Percentiles rank a stretch among this genome's conserved stretches.
phyloP scores from a whole-genome alignment of 1,284 basidiomycete species.

The Fomitopsis palustris region DNA sequence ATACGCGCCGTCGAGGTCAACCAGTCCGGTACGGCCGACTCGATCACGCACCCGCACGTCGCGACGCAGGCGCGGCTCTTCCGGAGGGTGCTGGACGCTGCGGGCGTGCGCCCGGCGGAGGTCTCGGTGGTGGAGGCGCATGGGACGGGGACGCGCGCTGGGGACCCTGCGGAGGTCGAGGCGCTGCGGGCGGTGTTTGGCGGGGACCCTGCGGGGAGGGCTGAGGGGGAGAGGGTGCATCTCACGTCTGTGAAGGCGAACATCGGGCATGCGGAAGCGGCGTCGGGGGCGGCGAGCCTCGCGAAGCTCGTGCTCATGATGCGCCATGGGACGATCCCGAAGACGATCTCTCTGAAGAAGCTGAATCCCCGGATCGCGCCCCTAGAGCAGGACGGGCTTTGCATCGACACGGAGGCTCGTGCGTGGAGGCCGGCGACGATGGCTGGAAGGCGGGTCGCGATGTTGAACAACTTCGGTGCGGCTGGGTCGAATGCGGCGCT shows the following conservation, averaged over 20 bases:
- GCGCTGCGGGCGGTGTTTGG: constrained; percentile 58
- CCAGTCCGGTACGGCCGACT: constrained; percentile 59
- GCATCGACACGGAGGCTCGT: constrained; percentile 40
- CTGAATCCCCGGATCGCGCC: constrained; percentile 55
- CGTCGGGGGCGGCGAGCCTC: constrained; percentile 67
- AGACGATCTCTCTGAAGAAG: constrained; percentile 51
- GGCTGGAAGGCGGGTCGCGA: constrained; percentile 42
- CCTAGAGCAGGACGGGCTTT: constrained; percentile 44
- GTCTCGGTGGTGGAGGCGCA: constrained; percentile 69
- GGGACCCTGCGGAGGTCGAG: constrained; percentile 62
- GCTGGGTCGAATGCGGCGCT: constrained; percentile 67
- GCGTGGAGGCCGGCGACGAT: constrained; percentile 40
- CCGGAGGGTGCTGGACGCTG: constrained; percentile 40
- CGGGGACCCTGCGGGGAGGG: constrained; percentile 27
- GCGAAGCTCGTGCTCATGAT: constrained; percentile 73
- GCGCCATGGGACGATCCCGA: constrained; percentile 49
- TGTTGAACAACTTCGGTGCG: constrained; percentile 74
- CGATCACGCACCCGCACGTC: constrained; percentile 69
- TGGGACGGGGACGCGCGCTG: constrained; percentile 65
- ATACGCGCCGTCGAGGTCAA: constrained; percentile 69
- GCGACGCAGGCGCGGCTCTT: constrained; percentile 58
- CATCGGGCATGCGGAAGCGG: constrained; percentile 72
- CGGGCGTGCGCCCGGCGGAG: constrained; percentile 42
- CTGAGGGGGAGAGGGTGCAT: constrained; percentile 48
- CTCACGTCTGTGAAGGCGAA: constrained; percentile 70